Base-by-base conservation (phyloP, 2,329 filamentous ascomycete genomes). In the Cordyceps militaris region DNA sequence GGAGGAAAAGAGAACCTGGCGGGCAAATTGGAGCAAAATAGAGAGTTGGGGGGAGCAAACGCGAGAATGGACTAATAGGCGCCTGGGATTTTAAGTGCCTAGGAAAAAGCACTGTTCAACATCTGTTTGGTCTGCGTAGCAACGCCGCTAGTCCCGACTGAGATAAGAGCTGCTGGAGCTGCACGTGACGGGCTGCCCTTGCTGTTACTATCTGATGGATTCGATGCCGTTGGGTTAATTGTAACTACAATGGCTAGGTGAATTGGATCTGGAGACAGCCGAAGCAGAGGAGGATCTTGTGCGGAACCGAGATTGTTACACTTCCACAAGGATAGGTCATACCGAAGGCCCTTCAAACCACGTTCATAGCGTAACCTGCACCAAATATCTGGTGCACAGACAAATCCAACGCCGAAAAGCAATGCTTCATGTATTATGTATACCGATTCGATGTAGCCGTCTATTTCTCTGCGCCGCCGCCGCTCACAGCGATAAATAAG, bases 381-480 rank as follows among this genome's bases (percentile, higher is more conserved):
- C 34, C 34, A 38, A 16, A 38, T 38, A 2, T 14, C 34, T 4
- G 34, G 14, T 16, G 14, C 14, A 38, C 16, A 19, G 6, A n/a
- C 36, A 30, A 8, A 10, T 21, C 38, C 16, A 23, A 42, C 11
- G 38, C n/a, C 7, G 8, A 16, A 44, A 48, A 34, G 2, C 32
- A 40, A 13, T 49, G 21, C 44, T 32, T 23, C 19, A 21, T 48
- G 21, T 49, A 49, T 56, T 30, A 30, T 54, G 19, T 36, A 46
- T 30, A 7, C 34, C 40, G 56, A 30, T 57, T 57, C 48, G 23
- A 19, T n/a, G 11, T 46, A 32, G n/a, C 23, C 42, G 19, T 75
- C 73, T 75, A 80, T 71, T 82, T 81, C 63, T 77, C 75, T 11
- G n/a, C n/a, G n/a, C 78, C 81, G 54, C 81, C 78, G 47, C 78